Conservation (phyloP, 495 filamentous ascomycete species). For the Annulohypoxylon moriforme region DNA sequence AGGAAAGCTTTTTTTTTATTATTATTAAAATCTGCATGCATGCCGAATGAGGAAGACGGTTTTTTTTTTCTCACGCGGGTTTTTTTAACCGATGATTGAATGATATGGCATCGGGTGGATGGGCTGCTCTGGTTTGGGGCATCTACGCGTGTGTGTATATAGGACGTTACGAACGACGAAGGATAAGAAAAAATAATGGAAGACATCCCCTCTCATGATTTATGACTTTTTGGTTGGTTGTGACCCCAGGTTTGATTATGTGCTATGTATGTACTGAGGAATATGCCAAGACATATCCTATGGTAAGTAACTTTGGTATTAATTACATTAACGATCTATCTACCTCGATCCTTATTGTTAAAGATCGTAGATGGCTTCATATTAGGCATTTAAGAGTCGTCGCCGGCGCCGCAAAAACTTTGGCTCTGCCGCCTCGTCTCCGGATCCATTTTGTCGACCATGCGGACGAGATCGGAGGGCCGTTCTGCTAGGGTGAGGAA, state of each 20-base stretch:
- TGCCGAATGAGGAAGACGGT: constrained; percentile 39
- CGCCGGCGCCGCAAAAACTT: constrained; percentile 33
- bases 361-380: background rate
- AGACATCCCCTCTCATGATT: constrained; percentile 50
- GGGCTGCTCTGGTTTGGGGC: constrained; percentile 22
- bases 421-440: constrained; percentile 29
- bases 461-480: constrained; percentile 42
- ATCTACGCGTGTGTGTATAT: constrained; percentile 45
- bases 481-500: constrained; percentile 48
- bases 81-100: constrained; percentile 36
- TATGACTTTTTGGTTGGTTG: background rate
- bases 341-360: background rate
- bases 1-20: constrained; percentile 45
- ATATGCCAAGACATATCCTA: background rate
- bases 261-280: background rate
- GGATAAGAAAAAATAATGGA: constrained; percentile 44
- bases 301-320: background rate
- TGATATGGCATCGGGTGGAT: constrained; percentile 41
- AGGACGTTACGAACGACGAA: constrained; percentile 40
- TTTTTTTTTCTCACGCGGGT: constrained; percentile 31
- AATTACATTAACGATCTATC: background rate
- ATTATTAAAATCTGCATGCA: constrained; percentile 23
- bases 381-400: background rate
- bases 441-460: constrained; percentile 41
- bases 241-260: background rate